phyloP scores from a whole-genome alignment of 1,284 basidiomycete species.

The Ustanciosporium gigantosporum region DNA sequence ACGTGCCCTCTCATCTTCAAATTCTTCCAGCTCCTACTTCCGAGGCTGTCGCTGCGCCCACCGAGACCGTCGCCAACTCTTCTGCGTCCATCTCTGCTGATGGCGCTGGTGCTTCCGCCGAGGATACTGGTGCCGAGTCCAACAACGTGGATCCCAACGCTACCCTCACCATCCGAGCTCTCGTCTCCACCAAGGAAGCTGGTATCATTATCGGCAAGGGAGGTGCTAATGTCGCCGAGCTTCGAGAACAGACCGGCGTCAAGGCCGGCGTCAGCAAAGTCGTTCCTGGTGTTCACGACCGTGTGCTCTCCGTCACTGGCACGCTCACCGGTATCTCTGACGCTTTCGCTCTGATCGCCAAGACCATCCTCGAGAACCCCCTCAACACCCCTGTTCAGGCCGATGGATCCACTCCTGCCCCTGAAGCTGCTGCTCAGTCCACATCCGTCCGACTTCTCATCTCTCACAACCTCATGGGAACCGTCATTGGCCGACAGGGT shows the following conservation, averaged over 20 bases:
- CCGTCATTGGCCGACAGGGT: conserved; percentile 61
- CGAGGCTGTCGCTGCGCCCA: conserved; percentile 17
- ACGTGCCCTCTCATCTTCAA: too few species aligned
- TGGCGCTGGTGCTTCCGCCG: conserved; percentile 8
- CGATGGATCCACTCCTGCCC: conserved; percentile 70
- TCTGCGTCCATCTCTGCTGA: not conserved
- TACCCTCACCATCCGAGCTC: conserved; percentile 46
- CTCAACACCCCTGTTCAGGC: conserved; percentile 31
- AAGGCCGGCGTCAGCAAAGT: conserved; percentile 99
- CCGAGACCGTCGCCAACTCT: not conserved
- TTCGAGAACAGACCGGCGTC: conserved; percentile 90
- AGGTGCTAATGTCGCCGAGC: conserved; percentile 94
- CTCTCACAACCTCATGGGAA: conserved; percentile 61
- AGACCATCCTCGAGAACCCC: conserved; percentile 73
- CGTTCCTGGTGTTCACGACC: conserved; percentile 93
- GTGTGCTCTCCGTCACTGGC: conserved; percentile 90
- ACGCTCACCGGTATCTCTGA: conserved; percentile 88
- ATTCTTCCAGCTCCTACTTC: conserved; percentile 3
- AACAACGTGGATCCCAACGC: conserved; percentile 41
- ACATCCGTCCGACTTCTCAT: conserved; percentile 78
- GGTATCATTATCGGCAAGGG: conserved; percentile 72
- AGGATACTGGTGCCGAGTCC: conserved; percentile 16
- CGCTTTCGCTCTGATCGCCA: conserved; percentile 94
- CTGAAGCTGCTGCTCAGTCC: conserved; percentile 69
- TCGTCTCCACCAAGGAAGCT: conserved; percentile 58